These are phyloP conservation scores for Hydnum rufescens DNA, from an alignment of 768 basidiomycete species.

Conservation along the genomic window DNA sequence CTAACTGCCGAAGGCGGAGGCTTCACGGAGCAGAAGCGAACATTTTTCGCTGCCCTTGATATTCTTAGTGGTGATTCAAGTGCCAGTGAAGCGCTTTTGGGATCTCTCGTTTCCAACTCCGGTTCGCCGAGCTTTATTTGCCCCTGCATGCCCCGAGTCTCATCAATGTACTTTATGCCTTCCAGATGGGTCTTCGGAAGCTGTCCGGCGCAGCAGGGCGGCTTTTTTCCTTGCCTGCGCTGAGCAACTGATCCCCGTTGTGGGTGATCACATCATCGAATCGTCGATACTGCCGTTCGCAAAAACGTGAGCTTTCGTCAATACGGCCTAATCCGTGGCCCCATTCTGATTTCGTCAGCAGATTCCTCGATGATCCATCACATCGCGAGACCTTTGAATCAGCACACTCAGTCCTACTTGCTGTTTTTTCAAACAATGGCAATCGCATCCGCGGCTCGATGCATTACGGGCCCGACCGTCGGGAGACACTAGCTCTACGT, in stretches of 20 bases:
- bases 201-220: slow-evolving; percentile 20
- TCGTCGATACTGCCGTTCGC: slow-evolving; percentile 39
- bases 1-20: slow-evolving; percentile 29
- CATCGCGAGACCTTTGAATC: slow-evolving; percentile 72
- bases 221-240: slow-evolving; percentile 55
- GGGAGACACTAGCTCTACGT: slow-evolving; percentile 25
- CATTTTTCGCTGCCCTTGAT: slow-evolving; percentile 61
- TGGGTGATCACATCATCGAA: slow-evolving; percentile 34
- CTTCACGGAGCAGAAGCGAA: slow-evolving; percentile 52
- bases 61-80: slow-evolving; percentile 29
- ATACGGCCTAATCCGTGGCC: slow-evolving; percentile 2
- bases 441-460: slow-evolving; percentile 16
- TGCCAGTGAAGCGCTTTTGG: not conserved
- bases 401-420: slow-evolving; percentile 64
- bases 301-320: slow-evolving; percentile 33
- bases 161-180: too few relatives aligned
- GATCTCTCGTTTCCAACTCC: not conserved
- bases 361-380: slow-evolving; percentile 35
- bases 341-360: slow-evolving; percentile 15
- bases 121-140: not conserved
- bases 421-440: slow-evolving; percentile 46
- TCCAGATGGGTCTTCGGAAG: slow-evolving; percentile 9
- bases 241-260: slow-evolving; percentile 53
- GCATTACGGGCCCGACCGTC: slow-evolving; percentile 7
- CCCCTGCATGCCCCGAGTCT: not conserved